Evolutionary conservation across 2,329 filamentous ascomycete genomes (phyloP).

Genomic region (Talaromyces sp.): DNA sequence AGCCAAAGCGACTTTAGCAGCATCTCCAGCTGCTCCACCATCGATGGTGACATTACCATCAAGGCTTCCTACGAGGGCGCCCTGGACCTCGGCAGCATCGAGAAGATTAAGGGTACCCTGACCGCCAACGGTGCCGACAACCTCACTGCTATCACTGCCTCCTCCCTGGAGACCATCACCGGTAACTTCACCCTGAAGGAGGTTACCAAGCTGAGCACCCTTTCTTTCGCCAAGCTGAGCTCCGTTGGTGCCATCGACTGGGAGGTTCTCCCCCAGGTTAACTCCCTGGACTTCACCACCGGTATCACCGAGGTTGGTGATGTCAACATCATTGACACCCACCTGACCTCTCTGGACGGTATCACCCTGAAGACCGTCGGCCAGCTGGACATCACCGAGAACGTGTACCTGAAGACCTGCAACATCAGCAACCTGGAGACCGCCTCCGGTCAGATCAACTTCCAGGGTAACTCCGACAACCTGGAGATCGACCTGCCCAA

Average conservation of each 20-base stretch:
- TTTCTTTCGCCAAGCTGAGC: conserved; percentile 68
- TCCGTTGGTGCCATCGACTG: conserved; percentile 70
- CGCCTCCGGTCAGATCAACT: conserved; percentile 69
- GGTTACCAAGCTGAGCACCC: conserved; percentile 67
- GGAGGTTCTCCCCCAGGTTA: conserved; percentile 69
- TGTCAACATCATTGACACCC: conserved; percentile 83
- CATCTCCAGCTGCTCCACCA: conserved; percentile 67
- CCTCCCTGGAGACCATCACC: conserved; percentile 65
- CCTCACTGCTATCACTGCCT: conserved; percentile 65
- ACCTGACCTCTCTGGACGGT: conserved; percentile 74
- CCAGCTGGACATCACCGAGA: conserved; percentile 85
- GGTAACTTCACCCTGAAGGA: conserved; percentile 71
- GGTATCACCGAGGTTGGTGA: conserved; percentile 67
- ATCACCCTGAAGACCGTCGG: conserved; percentile 76
- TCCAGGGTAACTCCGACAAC: conserved; percentile 77
- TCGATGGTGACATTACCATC: conserved; percentile 63
- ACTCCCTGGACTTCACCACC: conserved; percentile 62
- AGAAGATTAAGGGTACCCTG: conserved; percentile 62
- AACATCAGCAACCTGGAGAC: conserved; percentile 73
- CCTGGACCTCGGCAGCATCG: conserved; percentile 65
- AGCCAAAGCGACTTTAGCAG: conserved; percentile 66
- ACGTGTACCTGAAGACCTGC: conserved; percentile 75
- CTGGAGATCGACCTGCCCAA: conserved; percentile 76
- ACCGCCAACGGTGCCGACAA: conserved; percentile 57
- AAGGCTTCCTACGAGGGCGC: conserved; percentile 62